These are phyloP conservation scores for Pulveroboletus sp. DNA, from an alignment of 1,284 basidiomycete species.

Conservation along the genomic window DNA sequence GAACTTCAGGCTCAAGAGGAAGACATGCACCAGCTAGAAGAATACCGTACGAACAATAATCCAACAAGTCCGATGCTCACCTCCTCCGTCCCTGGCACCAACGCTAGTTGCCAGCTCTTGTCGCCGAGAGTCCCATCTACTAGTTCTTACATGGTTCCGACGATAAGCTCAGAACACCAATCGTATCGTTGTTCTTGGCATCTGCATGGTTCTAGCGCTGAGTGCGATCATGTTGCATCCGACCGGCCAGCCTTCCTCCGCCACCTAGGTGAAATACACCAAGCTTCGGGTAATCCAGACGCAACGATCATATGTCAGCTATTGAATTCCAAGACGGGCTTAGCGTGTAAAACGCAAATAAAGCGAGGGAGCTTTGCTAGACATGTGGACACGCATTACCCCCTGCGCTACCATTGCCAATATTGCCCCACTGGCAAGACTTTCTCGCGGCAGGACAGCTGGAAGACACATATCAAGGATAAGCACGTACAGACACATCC, in stretches of 20 bases:
- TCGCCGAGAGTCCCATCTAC: neutral
- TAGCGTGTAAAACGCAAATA: conserved; percentile 2
- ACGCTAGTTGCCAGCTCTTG: neutral
- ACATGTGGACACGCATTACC: conserved; percentile 26
- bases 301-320: conserved; percentile 12
- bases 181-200: conserved; percentile 17
- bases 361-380: conserved; percentile 22
- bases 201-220: neutral
- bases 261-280: conserved; percentile 14
- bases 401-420: conserved; percentile 15
- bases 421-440: conserved; percentile 11
- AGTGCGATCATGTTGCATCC: conserved; percentile 8
- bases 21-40: neutral
- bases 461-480: conserved; percentile 12
- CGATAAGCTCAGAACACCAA: neutral
- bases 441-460: conserved; percentile 29
- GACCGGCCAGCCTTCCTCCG: conserved; percentile 17
- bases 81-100: neutral
- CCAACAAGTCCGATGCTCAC: neutral
- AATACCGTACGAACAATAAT: neutral
- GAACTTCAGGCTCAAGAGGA: neutral
- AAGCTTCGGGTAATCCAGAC: conserved; percentile 10
- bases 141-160: neutral
- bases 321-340: conserved; percentile 3
- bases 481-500: conserved; percentile 14